Evolutionary conservation across 176 grass and related monocot species (phyloP), one percentile per base, ranked within the genome.

Genomic region (Zoysia pacifica): DNA sequence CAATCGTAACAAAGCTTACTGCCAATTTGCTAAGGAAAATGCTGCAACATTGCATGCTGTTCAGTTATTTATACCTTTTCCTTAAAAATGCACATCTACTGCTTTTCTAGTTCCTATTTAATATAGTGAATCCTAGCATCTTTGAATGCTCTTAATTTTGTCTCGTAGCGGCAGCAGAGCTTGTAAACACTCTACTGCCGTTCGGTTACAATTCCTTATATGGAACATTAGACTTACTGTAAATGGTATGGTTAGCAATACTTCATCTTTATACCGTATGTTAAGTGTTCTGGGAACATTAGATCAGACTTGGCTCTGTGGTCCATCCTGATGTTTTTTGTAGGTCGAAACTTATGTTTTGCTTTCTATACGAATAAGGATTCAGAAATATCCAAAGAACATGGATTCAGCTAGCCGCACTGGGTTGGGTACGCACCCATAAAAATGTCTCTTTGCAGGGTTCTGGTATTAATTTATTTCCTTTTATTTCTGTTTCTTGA

Each of bases 401-500:
- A 38, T 71, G 16, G 76, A 3, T 66, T 73, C 62, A 60, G 18
- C 51, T 86, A 9, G 15, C 61, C 28, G 3, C 51, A 43, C 53
- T 61, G 37, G 55, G 10, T 77, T 40, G 11, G 70, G 5, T 67
- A 43, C 2, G 2, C 35, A 9, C 20, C 16, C 15, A 67, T 0
- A 8, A 19, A 7, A 19, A 7, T 79, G 16, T 73, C 38, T 69
- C 40, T 75, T 74, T 70, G 14, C 37, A 35, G 39, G 46, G n/a
- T 83, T 79, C 9, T 28, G 39, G 11, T 15, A 38, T 36, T 79
- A 35, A 45, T 62, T 76, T 59, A 8, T 74, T 41, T 80, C 9
- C 46, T 65, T 76, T 81, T 10, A 6, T 77, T 77, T 46, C 43
- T 14, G 55, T 72, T 9, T 37, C 47, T 89, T 59, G 18, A 58